These are phyloP conservation scores for Protostelium mycophagum DNA, from an alignment of 78 protist species.

Conservation along the genomic window DNA sequence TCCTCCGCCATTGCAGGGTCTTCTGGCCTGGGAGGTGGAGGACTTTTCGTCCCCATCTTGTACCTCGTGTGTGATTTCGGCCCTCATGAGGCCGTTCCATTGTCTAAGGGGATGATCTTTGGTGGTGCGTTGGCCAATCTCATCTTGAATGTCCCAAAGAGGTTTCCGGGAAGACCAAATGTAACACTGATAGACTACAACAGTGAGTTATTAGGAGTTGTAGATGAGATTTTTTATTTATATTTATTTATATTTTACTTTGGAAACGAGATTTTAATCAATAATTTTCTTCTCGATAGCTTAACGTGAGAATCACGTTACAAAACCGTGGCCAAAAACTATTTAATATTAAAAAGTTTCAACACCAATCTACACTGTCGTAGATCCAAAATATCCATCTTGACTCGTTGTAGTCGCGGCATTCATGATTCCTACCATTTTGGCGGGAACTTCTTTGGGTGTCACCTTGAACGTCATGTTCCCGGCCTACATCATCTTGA, in stretches of 20 bases:
- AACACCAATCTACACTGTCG: too few species aligned
- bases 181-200: not conserved
- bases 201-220: not conserved
- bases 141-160: not conserved
- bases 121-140: conserved; percentile 23
- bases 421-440: conserved; percentile 21
- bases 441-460: conserved; percentile 39
- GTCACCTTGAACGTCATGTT: conserved; percentile 38
- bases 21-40: conserved; percentile 71
- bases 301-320: too few species aligned
- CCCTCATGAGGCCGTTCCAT: conserved; percentile 25
- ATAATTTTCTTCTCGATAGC: too few species aligned
- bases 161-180: not conserved
- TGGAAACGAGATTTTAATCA: too few species aligned
- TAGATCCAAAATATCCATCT: too few species aligned
- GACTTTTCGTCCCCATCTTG: conserved; percentile 60
- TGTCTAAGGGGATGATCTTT: conserved; percentile 31
- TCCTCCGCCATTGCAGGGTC: conserved; percentile 21
- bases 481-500: conserved; percentile 33
- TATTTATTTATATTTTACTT: not conserved
- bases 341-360: too few species aligned
- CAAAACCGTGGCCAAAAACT: too few species aligned
- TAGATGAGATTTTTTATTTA: not conserved
- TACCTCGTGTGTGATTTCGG: conserved; percentile 8
- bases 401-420: not conserved